Percentiles rank a stretch among this genome's conserved stretches.
These are phyloP conservation scores for Zygoascus biomembranicola DNA, from an alignment of 805 yeast genomes.

Conservation along the genomic window DNA sequence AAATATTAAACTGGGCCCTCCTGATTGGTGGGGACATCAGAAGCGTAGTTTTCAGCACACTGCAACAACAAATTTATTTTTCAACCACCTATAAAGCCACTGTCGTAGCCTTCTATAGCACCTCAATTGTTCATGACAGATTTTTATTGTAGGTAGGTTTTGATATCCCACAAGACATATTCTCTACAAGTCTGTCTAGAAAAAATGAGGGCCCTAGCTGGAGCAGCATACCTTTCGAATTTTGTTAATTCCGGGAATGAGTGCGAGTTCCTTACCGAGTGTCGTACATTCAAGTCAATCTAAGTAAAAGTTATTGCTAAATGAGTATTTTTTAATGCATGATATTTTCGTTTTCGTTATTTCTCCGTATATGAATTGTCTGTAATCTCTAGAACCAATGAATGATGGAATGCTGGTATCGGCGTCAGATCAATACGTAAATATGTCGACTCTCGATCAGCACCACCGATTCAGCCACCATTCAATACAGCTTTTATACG, in stretches of 20 bases:
- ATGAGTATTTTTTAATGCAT: too few relatives aligned
- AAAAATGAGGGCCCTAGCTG: conserved; percentile 27
- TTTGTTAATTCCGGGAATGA: conserved; percentile 19
- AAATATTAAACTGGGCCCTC: background rate
- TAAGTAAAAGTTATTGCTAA: too few relatives aligned
- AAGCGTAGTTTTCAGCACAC: conserved; percentile 3
- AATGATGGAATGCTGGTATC: too few relatives aligned
- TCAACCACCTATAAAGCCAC: background rate
- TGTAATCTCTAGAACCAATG: too few relatives aligned
- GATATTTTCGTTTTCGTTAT: too few relatives aligned
- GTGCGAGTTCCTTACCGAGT: conserved; percentile 33
- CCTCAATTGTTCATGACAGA: conserved; percentile 17
- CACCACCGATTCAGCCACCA: too few relatives aligned
- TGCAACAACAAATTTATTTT: background rate
- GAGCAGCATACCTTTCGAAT: conserved; percentile 21
- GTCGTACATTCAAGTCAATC: conserved; percentile 18
- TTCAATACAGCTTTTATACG: too few relatives aligned
- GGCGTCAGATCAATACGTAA: too few relatives aligned
- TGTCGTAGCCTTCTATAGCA: conserved; percentile 2
- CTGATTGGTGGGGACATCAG: conserved; percentile 2
- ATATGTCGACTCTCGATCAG: too few relatives aligned
- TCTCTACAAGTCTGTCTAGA: conserved; percentile 21
- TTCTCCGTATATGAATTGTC: too few relatives aligned
- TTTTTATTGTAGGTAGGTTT: conserved; percentile 19
- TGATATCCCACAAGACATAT: conserved; percentile 4